Base-by-base conservation (phyloP, 176 grass and related monocot species). In the Eragrostis nindensis region DNA sequence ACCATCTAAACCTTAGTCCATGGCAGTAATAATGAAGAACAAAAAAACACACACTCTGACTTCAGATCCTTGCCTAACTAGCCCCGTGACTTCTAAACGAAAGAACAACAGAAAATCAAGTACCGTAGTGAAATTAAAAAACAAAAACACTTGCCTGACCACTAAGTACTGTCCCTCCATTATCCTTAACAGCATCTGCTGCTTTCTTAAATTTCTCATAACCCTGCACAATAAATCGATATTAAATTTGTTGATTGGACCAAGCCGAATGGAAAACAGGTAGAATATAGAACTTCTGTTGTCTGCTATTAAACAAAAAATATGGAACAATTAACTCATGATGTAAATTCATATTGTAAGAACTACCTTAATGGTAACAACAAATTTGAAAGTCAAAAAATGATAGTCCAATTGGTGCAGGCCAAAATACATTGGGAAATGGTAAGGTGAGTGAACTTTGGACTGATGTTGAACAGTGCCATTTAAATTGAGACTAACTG, bases 131-230 rank as follows among this genome's bases (percentile, higher is more conserved):
- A 41, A 82, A 84, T 45, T 77, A 26, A 77, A 45, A 76, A 71
- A 17, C 11, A 53, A 54, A 66, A 89, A 67, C 15, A 81, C 87
- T 88, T 94, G 77, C 94, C 92, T 92, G 85, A 13, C 96, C 96
- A 74, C 86, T 98, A 47, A 98, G 45, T 84, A 89, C 70, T 57
- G 75, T 74, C 11, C 90, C 87, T 0, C 81, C 87, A 75, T 80
- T 89, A 47, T 84, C 92, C 66, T 98, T 83, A 61, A 98, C 88
- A 93, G 92, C 92, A 54, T 91, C 90, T 61, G 87, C 96, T 82
- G 90, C 86, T 79, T 95, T 98, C 80, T 91, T 94, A 91, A 98
- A 98, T 68, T 89, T 98, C 46, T 98, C 95, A 76, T 83, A 92
- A 41, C 95, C 92, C 95, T 98, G 90, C 71, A 90, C 69, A 57